Evolutionary conservation across 2,329 filamentous ascomycete genomes (phyloP), one percentile per base, ranked within the genome.

Genomic region (Pseudogymnoascus sp.): DNA sequence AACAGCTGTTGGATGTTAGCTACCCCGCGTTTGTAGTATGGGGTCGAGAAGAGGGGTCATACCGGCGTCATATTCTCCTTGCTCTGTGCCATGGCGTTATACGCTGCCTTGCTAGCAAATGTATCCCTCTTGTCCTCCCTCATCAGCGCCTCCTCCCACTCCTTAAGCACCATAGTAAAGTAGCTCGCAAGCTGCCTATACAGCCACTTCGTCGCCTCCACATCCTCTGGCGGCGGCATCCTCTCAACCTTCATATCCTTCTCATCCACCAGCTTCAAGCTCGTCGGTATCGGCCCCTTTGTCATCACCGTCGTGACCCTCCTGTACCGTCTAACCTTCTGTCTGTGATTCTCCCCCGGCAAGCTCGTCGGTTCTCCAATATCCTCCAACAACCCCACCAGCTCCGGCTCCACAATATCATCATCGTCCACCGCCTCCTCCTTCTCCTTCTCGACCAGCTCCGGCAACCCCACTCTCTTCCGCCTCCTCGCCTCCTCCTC

Each of bases 81-180:
- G 60, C 90, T 92, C 71, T 92, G 89, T 2, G 89, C 79, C 89
- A 96, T 95, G 58, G 90, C 88, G 68, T 82, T 87, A 67, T 88
- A 85, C 5, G 94, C 94, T 63, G 85, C 83, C 68, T 90, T 90
- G 67, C 92, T 90, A 18, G 89, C 84, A 65, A 85, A 87, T 26
- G 89, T 92, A 59, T 84, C 80, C 26, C 73, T 72, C 66, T 73
- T 76, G 69, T 82, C 76, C 62, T 85, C 82, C 66, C 88, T 83
- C 5, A 82, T 82, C 67, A 99, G 82, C 4, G 92, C 91, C 38
- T 76, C 71, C 67, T 92, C 84, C 87, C 95, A 99, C 72, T 95
- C 92, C 45, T 80, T 82, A 61, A 99, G 77, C n/a, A 99, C 84
- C 84, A 99, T 90, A 59, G 89, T 95, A 76, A 99, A 97, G 77